phyloP scores from a whole-genome alignment of 495 filamentous ascomycete genomes.

The Annulohypoxylon maeteangense region DNA sequence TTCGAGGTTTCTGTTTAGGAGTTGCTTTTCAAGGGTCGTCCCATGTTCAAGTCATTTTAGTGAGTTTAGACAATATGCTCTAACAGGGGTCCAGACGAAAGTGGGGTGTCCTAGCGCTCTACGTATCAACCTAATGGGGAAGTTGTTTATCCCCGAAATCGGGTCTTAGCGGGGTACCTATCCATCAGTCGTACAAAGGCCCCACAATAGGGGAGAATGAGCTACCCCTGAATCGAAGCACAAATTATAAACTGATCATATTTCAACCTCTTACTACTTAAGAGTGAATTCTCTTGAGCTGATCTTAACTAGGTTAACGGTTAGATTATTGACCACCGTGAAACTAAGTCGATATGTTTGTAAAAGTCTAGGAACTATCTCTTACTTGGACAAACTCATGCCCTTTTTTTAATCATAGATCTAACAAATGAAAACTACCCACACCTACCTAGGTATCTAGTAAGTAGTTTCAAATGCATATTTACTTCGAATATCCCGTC shows the following conservation, averaged over 20 bases:
- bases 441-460: too few relatives aligned
- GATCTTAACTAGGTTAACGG: too few relatives aligned
- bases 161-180: not conserved
- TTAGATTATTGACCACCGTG: too few relatives aligned
- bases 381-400: too few relatives aligned
- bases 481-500: too few relatives aligned
- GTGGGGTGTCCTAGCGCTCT: not conserved
- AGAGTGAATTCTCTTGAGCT: too few relatives aligned
- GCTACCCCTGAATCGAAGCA: not conserved
- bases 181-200: not conserved
- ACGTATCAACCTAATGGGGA: not conserved
- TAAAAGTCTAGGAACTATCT: too few relatives aligned
- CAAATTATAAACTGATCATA: not conserved
- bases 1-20: constrained; percentile 22
- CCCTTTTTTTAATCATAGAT: too few relatives aligned
- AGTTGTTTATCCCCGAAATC: constrained; percentile 1
- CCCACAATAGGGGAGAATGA: not conserved
- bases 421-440: too few relatives aligned
- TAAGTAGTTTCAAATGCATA: too few relatives aligned
- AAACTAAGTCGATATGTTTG: too few relatives aligned
- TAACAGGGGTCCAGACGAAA: not conserved
- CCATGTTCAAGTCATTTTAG: not conserved
- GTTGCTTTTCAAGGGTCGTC: constrained; percentile 27
- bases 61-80: not conserved
- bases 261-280: not conserved